A percentile compares a stretch with the other conserved stretches of the same genome.
phyloP scores from a whole-genome alignment of 768 basidiomycete genomes.

The Russula olivacea region DNA sequence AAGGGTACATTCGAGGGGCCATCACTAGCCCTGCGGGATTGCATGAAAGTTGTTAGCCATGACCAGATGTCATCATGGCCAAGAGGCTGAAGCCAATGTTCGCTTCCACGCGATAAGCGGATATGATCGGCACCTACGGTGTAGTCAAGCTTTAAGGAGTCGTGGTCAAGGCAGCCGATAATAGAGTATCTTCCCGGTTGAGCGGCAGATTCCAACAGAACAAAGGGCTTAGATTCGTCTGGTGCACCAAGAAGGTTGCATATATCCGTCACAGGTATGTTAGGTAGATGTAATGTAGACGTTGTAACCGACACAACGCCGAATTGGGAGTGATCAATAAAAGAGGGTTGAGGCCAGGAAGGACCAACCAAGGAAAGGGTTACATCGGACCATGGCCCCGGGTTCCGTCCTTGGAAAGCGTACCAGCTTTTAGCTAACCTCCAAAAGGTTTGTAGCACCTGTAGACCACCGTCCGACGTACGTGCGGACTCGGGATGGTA shows the following conservation, averaged over 20 bases:
- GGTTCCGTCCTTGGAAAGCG: constrained; percentile 33
- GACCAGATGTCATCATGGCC: constrained; percentile 58
- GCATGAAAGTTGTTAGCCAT: constrained; percentile 72
- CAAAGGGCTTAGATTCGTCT: constrained; percentile 57
- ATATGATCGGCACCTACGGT: constrained; percentile 46
- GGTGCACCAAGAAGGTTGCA: constrained; percentile 59
- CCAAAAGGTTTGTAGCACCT: constrained; percentile 73
- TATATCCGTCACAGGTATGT: constrained; percentile 40
- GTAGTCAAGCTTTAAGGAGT: constrained; percentile 55
- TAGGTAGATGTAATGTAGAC: constrained; percentile 38
- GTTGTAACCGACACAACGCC: constrained; percentile 16
- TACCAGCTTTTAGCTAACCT: constrained; percentile 56
- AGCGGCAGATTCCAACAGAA: constrained; percentile 70
- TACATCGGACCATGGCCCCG: constrained; percentile 39
- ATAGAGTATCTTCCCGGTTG: constrained; percentile 71
- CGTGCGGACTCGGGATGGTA: constrained; percentile 85
- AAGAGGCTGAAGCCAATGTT: constrained; percentile 39
- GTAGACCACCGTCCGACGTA: constrained; percentile 61
- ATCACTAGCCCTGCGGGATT: constrained; percentile 38
- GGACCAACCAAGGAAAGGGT: constrained; percentile 39
- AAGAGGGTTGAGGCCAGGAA: constrained; percentile 51
- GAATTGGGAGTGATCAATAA: constrained; percentile 27
- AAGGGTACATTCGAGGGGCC: constrained; percentile 59
- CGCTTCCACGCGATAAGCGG: constrained; percentile 38
- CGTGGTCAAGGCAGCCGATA: constrained; percentile 51